Percentiles rank a stretch among this genome's conserved stretches.
Conservation (phyloP, 1,139 yeast species). For the Hansenula lynferdii region DNA sequence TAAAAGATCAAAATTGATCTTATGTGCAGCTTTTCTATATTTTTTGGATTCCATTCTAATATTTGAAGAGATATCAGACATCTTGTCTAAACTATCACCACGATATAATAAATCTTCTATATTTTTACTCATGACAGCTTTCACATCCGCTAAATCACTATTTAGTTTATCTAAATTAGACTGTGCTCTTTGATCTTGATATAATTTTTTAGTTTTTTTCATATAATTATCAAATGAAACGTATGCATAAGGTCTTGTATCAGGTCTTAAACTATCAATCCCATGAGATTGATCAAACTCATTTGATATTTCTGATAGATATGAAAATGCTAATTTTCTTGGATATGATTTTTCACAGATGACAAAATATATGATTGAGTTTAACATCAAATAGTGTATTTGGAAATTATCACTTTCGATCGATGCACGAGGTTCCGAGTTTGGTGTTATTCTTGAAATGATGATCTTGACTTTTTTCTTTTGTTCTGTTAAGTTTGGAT, state of each 20-base stretch:
- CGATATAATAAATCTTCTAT: slow-evolving; percentile 91
- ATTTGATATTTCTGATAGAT: slow-evolving; percentile 71
- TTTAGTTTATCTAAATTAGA: slow-evolving; percentile 82
- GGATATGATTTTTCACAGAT: slow-evolving; percentile 80
- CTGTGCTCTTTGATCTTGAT: slow-evolving; percentile 89
- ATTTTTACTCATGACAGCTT: slow-evolving; percentile 92
- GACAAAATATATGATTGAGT: slow-evolving; percentile 68
- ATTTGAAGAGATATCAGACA: slow-evolving; percentile 83
- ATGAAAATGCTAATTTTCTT: slow-evolving; percentile 83
- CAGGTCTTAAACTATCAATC: slow-evolving; percentile 54
- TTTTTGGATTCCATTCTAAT: slow-evolving; percentile 81
- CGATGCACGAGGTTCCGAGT: slow-evolving; percentile 82
- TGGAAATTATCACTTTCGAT: slow-evolving; percentile 72
- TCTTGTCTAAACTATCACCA: slow-evolving; percentile 89
- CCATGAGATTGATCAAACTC: slow-evolving; percentile 85
- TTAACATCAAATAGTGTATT: slow-evolving; percentile 67
- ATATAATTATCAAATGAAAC: slow-evolving; percentile 81
- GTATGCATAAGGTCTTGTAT: slow-evolving; percentile 84
- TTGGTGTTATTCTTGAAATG: slow-evolving; percentile 69
- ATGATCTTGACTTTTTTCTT: slow-evolving; percentile 82
- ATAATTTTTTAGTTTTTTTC: slow-evolving; percentile 81
- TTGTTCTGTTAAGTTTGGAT: slow-evolving; percentile 56
- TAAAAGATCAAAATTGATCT: slow-evolving; percentile 86
- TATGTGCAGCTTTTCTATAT: slow-evolving; percentile 84
- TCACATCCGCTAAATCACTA: slow-evolving; percentile 87